phyloP scores from a whole-genome alignment of 176 grass and related monocot species.

The Rhynchospora tenuis region DNA sequence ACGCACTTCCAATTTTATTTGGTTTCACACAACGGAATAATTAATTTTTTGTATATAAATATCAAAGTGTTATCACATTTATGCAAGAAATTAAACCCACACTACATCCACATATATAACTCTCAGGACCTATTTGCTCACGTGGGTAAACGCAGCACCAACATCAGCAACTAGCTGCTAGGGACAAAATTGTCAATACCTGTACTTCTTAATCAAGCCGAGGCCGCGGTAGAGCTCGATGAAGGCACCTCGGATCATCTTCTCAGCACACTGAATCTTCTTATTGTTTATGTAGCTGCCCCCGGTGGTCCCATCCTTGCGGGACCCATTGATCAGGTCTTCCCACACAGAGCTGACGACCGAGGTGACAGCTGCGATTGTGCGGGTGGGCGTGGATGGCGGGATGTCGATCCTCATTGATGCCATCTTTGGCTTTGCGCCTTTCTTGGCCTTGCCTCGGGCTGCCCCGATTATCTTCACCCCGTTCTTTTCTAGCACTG shows the following conservation, averaged over 20 bases:
- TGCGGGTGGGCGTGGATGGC: slow-evolving; percentile 20
- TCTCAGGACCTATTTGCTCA: not conserved
- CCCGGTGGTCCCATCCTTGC: slow-evolving; percentile 8
- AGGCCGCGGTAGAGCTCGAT: slow-evolving; percentile 37
- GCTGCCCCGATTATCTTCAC: slow-evolving; percentile 21
- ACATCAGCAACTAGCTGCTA: not conserved
- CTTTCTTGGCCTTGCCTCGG: slow-evolving; percentile 16
- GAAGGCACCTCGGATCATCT: slow-evolving; percentile 38
- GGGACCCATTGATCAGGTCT: slow-evolving; percentile 28
- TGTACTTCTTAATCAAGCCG: slow-evolving; percentile 30
- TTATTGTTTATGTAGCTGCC: slow-evolving; percentile 31
- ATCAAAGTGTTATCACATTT: not conserved
- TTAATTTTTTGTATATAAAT: not conserved
- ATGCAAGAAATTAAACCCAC: not conserved
- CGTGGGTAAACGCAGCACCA: not conserved
- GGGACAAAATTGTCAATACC: not conserved
- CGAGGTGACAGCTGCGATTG: slow-evolving; percentile 24
- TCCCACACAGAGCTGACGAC: slow-evolving; percentile 34
- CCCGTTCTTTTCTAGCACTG: slow-evolving; percentile 36
- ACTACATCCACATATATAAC: not conserved
- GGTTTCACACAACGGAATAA: not conserved
- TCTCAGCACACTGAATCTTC: slow-evolving; percentile 41
- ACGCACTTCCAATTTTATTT: not conserved
- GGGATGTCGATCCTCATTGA: slow-evolving; percentile 43
- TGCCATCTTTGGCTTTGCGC: slow-evolving; percentile 18